Base-by-base conservation (phyloP, 1,284 basidiomycete genomes). In the Trichosporon sp. region DNA sequence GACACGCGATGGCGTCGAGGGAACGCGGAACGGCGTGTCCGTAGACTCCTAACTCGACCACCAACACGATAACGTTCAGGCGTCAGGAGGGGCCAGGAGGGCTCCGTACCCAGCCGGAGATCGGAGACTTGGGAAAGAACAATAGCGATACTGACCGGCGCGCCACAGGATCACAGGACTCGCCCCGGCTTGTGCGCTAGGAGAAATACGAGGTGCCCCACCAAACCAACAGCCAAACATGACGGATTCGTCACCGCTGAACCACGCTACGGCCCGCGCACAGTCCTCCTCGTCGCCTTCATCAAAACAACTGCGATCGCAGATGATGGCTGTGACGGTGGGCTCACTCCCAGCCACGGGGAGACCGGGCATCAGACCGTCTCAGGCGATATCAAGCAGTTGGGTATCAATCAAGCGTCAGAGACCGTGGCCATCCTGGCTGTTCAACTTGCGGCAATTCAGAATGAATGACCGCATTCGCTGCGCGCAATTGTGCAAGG, bases 71-170 rank as follows among this genome's bases (percentile, higher is more conserved):
- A 40, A 40, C 38, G 38, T 40, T 40, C 35, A 37, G 38, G 12
- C 11, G 11, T 12, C 38, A 12, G 2, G 2, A 10, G 38, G 8
- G 12, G 11, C 11, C 38, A 12, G 2, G 2, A 10, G 38, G 8
- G 12, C 7, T 21, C 51, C n/a, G 51, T 54, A 54, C 19, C 51
- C n/a, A 54, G 51, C 51, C 51, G 51, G 19, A 21, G 51, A 54
- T 26, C n/a, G 19, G 51, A 54, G 21, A 10, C 51, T 21, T 11
- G 51, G 26, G 26, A 37, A 7, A 54, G 51, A 54, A 54, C 51
- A 54, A 54, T 54, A 54, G 51, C 51, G 51, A 54, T 5, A 54
- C 51, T 54, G 19, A 21, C 51, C 51, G 51, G 51, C 51, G 10
- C 51, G 51, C 51, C 51, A 21, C 21, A 54, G 51, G 19, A 48